A percentile compares a stretch with the other conserved stretches of the same genome.
These are phyloP conservation scores for Penicillium diatomitis DNA, from an alignment of 495 filamentous ascomycete genomes.

Conservation along the genomic window DNA sequence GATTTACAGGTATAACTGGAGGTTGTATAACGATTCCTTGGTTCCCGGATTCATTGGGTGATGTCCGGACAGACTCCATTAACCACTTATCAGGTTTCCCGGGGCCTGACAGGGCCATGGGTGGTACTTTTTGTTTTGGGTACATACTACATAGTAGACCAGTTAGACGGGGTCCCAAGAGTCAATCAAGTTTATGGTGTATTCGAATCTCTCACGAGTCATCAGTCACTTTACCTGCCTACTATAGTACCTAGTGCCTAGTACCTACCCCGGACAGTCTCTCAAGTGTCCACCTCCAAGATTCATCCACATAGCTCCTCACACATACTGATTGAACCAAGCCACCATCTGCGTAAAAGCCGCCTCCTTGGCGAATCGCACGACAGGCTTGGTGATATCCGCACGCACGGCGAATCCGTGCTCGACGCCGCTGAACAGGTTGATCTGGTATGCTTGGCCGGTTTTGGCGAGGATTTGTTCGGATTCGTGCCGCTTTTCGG, in stretches of 20 bases:
- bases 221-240: too few species aligned
- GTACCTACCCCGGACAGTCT: too few species aligned
- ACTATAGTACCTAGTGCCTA: too few species aligned
- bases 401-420: constrained; percentile 68
- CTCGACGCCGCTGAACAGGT: constrained; percentile 55
- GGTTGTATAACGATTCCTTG: too few species aligned
- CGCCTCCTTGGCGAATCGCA: constrained; percentile 64
- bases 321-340: constrained; percentile 57
- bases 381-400: constrained; percentile 42
- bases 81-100: too few species aligned
- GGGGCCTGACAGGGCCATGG: too few species aligned
- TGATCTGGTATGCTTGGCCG: constrained; percentile 63
- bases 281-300: too few species aligned
- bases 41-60: too few species aligned
- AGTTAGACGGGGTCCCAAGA: background rate
- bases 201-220: too few species aligned
- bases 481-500: constrained; percentile 48
- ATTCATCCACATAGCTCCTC: background rate
- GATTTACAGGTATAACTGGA: too few species aligned
- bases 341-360: constrained; percentile 64
- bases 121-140: background rate
- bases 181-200: too few species aligned
- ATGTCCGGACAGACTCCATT: too few species aligned
- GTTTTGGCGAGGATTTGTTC: constrained; percentile 47
- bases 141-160: background rate